phyloP scores from a whole-genome alignment of 1,139 yeast genomes.

The Lodderomyces theae region DNA sequence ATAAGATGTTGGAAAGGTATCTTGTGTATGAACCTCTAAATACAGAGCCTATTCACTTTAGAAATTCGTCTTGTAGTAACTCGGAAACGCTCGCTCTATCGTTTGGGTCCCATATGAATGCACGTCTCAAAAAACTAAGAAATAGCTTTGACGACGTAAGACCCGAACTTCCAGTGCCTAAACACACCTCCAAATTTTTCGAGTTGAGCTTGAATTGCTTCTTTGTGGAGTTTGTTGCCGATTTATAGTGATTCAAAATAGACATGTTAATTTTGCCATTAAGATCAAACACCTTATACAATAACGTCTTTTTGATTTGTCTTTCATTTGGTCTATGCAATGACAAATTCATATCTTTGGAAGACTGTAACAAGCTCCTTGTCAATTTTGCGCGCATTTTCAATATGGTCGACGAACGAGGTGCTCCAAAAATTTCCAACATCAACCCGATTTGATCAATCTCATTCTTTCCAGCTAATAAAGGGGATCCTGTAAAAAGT shows the following conservation, averaged over 20 bases:
- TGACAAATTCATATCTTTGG: constrained; percentile 12
- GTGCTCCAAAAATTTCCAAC: constrained; percentile 63
- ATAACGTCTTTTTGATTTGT: constrained; percentile 30
- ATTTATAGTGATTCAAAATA: constrained; percentile 23
- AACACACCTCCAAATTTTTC: constrained; percentile 37
- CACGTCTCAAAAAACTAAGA: constrained; percentile 33
- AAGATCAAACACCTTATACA: constrained; percentile 39
- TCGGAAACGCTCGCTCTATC: constrained; percentile 42
- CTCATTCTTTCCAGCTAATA: constrained; percentile 71
- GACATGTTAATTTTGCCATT: constrained; percentile 37
- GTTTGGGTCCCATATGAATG: constrained; percentile 57
- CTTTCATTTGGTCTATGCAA: constrained; percentile 19
- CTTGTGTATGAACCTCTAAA: too few species aligned
- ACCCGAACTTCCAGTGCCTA: constrained; percentile 26
- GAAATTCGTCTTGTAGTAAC: constrained; percentile 39
- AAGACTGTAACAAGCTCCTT: constrained; percentile 11
- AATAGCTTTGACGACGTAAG: constrained; percentile 13
- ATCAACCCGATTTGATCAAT: constrained; percentile 60
- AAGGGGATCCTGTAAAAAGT: constrained; percentile 60
- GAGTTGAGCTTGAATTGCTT: constrained; percentile 29
- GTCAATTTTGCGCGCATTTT: constrained; percentile 23
- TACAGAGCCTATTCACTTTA: too few species aligned
- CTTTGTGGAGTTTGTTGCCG: constrained; percentile 19
- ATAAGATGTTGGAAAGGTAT: constrained; percentile 16
- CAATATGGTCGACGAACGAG: constrained; percentile 34